Conservation (phyloP, 1,284 basidiomycete genomes). For the Xerocomus minutiporus region DNA sequence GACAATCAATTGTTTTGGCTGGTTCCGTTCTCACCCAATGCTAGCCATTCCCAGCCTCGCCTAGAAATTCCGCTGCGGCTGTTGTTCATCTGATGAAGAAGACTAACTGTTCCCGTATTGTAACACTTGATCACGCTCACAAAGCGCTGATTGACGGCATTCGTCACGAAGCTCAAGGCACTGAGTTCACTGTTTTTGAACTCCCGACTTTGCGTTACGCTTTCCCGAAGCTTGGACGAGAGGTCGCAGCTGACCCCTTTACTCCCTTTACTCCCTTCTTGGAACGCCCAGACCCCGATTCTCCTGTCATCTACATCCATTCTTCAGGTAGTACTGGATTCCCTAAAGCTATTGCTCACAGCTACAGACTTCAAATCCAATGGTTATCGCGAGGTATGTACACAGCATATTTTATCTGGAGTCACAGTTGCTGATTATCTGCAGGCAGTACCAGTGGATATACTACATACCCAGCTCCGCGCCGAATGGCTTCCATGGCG, state of each 20-base stretch:
- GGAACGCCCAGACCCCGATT: slow-evolving; percentile 17
- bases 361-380: slow-evolving; percentile 22
- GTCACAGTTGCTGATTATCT: background rate
- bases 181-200: slow-evolving; percentile 20
- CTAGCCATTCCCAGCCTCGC: slow-evolving; percentile 37
- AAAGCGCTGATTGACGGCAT: slow-evolving; percentile 26
- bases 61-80: slow-evolving; percentile 32
- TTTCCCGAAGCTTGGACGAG: slow-evolving; percentile 34
- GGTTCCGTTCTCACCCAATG: background rate
- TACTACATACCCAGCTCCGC: slow-evolving; percentile 6
- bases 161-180: slow-evolving; percentile 3
- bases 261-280: slow-evolving; percentile 22
- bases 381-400: slow-evolving; percentile 23
- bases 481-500: slow-evolving; percentile 22
- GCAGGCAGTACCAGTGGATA: background rate
- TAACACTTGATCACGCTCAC: slow-evolving; percentile 28
- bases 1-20: background rate
- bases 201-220: slow-evolving; percentile 27
- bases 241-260: slow-evolving; percentile 26
- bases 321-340: slow-evolving; percentile 39
- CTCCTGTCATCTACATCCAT: slow-evolving; percentile 31
- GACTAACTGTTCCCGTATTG: slow-evolving; percentile 30
- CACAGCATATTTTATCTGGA: background rate
- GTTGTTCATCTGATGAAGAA: slow-evolving; percentile 30
- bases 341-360: slow-evolving; percentile 33